These are phyloP conservation scores for Middelhovenomyces tepae DNA, from an alignment of 805 yeast species.

Conservation along the genomic window DNA sequence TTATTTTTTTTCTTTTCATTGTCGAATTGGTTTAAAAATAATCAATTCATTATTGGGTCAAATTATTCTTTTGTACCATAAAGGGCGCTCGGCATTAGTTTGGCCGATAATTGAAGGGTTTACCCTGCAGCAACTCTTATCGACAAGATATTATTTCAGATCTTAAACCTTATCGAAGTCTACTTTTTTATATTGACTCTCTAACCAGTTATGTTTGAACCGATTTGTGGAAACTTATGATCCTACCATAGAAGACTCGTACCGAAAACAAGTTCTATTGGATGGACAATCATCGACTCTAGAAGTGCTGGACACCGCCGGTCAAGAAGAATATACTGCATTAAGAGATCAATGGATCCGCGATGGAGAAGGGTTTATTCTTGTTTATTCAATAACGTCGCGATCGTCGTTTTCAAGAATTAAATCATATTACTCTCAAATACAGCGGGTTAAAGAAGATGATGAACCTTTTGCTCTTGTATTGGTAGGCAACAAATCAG, in stretches of 20 bases:
- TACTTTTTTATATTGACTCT: not conserved
- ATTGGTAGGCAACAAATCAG: conserved; percentile 84
- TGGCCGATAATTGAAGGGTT: too few species aligned
- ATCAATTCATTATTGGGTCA: too few species aligned
- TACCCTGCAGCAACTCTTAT: too few species aligned
- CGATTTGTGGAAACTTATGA: conserved; percentile 97
- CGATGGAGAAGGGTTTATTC: conserved; percentile 84
- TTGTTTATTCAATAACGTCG: conserved; percentile 84
- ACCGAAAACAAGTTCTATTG: conserved; percentile 72
- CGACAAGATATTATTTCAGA: too few species aligned
- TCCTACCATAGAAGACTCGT: conserved; percentile 77
- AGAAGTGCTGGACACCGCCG: conserved; percentile 92
- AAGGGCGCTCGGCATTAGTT: too few species aligned
- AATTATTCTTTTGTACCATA: too few species aligned
- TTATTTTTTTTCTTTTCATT: too few species aligned
- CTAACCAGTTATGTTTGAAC: conserved; percentile 43
- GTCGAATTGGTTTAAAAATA: too few species aligned
- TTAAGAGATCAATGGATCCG: conserved; percentile 81
- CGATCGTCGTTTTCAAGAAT: conserved; percentile 79
- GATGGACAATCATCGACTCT: conserved; percentile 67
- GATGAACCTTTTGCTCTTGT: conserved; percentile 61
- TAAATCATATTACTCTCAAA: conserved; percentile 69
- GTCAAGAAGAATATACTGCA: conserved; percentile 76
- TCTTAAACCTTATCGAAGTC: too few species aligned
- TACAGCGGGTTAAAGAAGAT: conserved; percentile 61